Evolutionary conservation across 1,284 basidiomycete species (phyloP).

Genomic region (Fomes fomentarius): DNA sequence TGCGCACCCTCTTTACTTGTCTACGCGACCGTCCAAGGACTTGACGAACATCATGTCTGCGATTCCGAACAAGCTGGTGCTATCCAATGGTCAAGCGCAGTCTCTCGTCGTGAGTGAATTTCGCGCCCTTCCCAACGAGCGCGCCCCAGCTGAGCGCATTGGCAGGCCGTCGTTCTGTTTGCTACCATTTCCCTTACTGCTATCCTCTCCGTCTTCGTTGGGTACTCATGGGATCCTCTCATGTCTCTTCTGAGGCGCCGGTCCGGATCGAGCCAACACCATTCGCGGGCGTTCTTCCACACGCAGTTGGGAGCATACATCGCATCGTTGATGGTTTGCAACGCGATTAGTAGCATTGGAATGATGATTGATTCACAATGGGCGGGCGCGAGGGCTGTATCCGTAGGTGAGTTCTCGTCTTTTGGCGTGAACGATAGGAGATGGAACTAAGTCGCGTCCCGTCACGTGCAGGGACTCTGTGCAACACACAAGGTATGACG

Average conservation of each 20-base stretch:
- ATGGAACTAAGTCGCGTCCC: not conserved
- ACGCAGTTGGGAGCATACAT: slow-evolving; percentile 72
- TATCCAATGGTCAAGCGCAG: slow-evolving; percentile 36
- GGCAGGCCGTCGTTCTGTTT: slow-evolving; percentile 53
- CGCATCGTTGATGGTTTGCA: slow-evolving; percentile 60
- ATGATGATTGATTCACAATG: slow-evolving; percentile 54
- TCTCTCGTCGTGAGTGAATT: slow-evolving; percentile 48
- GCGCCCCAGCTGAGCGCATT: not conserved
- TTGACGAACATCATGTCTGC: slow-evolving; percentile 27
- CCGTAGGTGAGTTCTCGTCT: slow-evolving; percentile 47
- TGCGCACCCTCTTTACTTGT: slow-evolving; percentile 20
- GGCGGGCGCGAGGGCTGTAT: slow-evolving; percentile 46
- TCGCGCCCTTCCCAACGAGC: not conserved
- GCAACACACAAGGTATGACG: slow-evolving; percentile 59
- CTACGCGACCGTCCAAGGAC: slow-evolving; percentile 12
- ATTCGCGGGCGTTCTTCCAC: slow-evolving; percentile 65
- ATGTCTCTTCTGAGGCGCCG: slow-evolving; percentile 28
- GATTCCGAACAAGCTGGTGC: slow-evolving; percentile 21
- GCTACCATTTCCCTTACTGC: slow-evolving; percentile 56
- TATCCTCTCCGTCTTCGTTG: slow-evolving; percentile 48
- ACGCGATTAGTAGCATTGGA: slow-evolving; percentile 53
- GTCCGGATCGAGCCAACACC: slow-evolving; percentile 21
- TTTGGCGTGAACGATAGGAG: not conserved
- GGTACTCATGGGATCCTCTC: slow-evolving; percentile 46
- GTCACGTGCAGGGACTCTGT: slow-evolving; percentile 37